A percentile compares a stretch with the other conserved stretches of the same genome.
Conservation (phyloP, 2,329 filamentous ascomycete genomes). For the Sarocladium oryzae region DNA sequence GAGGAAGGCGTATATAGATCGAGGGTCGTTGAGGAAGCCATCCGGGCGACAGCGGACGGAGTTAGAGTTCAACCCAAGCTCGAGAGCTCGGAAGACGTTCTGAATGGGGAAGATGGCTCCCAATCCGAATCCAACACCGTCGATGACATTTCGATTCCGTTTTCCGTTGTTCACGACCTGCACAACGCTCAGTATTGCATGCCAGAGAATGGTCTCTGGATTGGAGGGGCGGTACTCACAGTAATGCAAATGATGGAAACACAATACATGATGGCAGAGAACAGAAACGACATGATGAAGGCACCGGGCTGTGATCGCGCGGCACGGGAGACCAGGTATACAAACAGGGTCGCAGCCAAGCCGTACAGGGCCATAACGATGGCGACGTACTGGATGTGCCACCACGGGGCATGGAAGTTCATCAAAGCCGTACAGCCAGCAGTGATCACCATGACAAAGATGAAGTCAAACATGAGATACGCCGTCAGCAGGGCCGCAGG, state of each 20-base stretch:
- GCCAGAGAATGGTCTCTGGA: not conserved
- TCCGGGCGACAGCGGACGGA: conserved; percentile 63
- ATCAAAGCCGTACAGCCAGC: conserved; percentile 61
- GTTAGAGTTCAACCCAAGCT: conserved; percentile 72
- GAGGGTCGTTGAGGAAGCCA: conserved; percentile 54
- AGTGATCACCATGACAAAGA: conserved; percentile 57
- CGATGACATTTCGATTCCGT: not conserved
- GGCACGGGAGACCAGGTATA: conserved; percentile 23
- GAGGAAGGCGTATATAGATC: conserved; percentile 61
- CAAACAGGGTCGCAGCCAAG: conserved; percentile 56
- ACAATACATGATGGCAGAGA: conserved; percentile 54
- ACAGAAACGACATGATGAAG: conserved; percentile 68
- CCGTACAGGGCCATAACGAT: conserved; percentile 71
- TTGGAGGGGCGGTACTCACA: conserved; percentile 11
- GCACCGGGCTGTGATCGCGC: conserved; percentile 67
- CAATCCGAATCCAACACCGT: conserved; percentile 8
- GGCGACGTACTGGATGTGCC: conserved; percentile 48
- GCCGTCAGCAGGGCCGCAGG: conserved; percentile 73
- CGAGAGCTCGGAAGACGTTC: conserved; percentile 60
- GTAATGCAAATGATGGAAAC: conserved; percentile 62
- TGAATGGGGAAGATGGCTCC: conserved; percentile 19
- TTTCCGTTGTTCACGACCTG: not conserved
- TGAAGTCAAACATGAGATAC: conserved; percentile 70
- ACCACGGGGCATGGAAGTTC: conserved; percentile 21
- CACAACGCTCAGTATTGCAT: conserved; percentile 3